Evolutionary conservation across 139 green algal species (phyloP), one percentile per base, ranked within the genome.

Genomic region (Tetradesmus lagerheimii): DNA sequence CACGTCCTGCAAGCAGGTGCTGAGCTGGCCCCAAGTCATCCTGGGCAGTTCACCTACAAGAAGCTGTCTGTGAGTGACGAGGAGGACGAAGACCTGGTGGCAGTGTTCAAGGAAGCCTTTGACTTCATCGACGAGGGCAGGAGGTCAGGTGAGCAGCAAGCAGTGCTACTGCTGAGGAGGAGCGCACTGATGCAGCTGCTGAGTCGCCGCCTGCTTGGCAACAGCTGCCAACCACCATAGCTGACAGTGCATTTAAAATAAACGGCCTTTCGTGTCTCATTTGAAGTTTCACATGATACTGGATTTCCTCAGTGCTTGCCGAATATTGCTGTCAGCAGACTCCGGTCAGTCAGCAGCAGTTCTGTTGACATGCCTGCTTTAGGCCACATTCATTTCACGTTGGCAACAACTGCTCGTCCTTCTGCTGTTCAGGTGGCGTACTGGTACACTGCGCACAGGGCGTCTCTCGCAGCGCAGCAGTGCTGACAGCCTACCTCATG

Each of bases 401-500:
- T 18, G 43, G 34, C 75, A 25, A 35, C 78, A 31, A 45, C 39
- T 64, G n/a, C 31, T 66, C n/a, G n/a, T n/a, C n/a, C n/a, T n/a
- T n/a, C n/a, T n/a, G n/a, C n/a, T n/a, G n/a, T 27, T 43, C 43
- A 91, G 92, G 90, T 37, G 85, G 31, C 29, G 90, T 92, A 57
- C 88, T 94, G 18, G 88, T 93, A 38, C 90, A 93, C 93, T 99
- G 97, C 94, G 97, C 94, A 0, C 97, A 98, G 89, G 98, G 98
- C 18, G 95, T 99, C 43, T 99, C 96, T 1, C 93, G 98, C 43
- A 97, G 94, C 38, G 93, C 93, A 9, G 95, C 95, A 0, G 91
- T 99, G 2, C 93, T 91, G n/a, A 98, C 99, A 35, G 96, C 94
- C 3, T 99, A 97, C 90, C 88, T 98, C 64, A 99, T 99, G 97